Percentiles rank a stretch among this genome's conserved stretches.
phyloP scores from a whole-genome alignment of 305 asterid species.

The Plantago rigida region DNA sequence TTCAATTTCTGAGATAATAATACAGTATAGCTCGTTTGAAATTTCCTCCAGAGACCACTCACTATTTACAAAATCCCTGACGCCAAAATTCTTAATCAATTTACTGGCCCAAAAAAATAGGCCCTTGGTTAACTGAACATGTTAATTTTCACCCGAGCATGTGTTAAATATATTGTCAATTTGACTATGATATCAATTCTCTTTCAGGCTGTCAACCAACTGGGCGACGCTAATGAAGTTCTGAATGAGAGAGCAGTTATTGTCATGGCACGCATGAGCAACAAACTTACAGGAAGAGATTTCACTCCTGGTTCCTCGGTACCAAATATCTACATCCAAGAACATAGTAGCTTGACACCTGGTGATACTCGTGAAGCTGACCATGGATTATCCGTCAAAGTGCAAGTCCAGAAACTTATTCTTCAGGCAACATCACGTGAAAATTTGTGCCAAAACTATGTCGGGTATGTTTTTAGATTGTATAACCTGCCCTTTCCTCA shows the following conservation, averaged over 20 bases:
- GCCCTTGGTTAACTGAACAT: too few relatives aligned
- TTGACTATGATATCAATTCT: neutral
- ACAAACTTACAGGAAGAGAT: slow-evolving; percentile 93
- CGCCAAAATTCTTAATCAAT: too few relatives aligned
- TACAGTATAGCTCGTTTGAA: too few relatives aligned
- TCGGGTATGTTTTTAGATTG: slow-evolving; percentile 51
- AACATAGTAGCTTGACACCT: slow-evolving; percentile 43
- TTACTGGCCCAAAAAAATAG: too few relatives aligned
- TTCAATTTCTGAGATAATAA: too few relatives aligned
- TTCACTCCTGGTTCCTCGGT: slow-evolving; percentile 47
- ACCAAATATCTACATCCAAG: slow-evolving; percentile 47
- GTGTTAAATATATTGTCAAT: too few relatives aligned
- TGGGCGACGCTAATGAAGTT: slow-evolving; percentile 97
- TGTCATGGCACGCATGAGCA: slow-evolving; percentile 95
- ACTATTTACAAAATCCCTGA: too few relatives aligned
- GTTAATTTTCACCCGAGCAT: too few relatives aligned
- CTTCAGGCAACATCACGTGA: slow-evolving; percentile 83
- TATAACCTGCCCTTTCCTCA: neutral
- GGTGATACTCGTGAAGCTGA: slow-evolving; percentile 82
- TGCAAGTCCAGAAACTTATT: slow-evolving; percentile 92
- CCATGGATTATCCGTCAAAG: slow-evolving; percentile 86
- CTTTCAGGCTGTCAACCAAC: slow-evolving; percentile 75
- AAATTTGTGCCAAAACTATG: slow-evolving; percentile 92
- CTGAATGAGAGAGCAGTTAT: slow-evolving; percentile 87
- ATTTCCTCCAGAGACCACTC: too few relatives aligned